Conservation (phyloP, 805 yeast species). For the Lipomyces orientalis region DNA sequence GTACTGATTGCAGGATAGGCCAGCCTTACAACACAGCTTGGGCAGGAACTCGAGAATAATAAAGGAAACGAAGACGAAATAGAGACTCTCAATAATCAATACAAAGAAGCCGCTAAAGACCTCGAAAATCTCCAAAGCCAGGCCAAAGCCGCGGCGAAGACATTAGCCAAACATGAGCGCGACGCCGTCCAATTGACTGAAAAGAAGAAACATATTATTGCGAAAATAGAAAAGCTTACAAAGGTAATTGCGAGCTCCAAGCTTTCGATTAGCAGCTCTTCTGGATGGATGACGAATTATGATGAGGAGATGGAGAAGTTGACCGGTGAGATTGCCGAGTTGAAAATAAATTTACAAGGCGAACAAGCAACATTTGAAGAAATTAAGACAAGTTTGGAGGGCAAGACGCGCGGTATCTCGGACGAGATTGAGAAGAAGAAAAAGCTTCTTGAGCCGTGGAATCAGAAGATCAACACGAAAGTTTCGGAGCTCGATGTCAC, state of each 20-base stretch:
- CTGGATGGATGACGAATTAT: slow-evolving; percentile 54
- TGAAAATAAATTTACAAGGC: slow-evolving; percentile 53
- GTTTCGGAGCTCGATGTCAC: slow-evolving; percentile 69
- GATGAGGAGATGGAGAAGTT: slow-evolving; percentile 53
- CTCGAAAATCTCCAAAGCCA: slow-evolving; percentile 42
- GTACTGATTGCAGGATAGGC: background rate
- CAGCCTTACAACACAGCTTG: slow-evolving; percentile 52
- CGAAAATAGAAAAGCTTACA: slow-evolving; percentile 62
- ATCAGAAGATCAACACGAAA: slow-evolving; percentile 64
- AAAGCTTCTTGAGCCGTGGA: slow-evolving; percentile 81
- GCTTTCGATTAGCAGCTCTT: slow-evolving; percentile 53
- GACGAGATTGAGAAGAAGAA: slow-evolving; percentile 68
- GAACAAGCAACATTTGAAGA: slow-evolving; percentile 67
- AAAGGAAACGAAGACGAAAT: slow-evolving; percentile 51
- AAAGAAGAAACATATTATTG: slow-evolving; percentile 66
- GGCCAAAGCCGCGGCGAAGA: slow-evolving; percentile 42
- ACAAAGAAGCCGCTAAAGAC: slow-evolving; percentile 32
- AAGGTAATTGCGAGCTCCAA: slow-evolving; percentile 59
- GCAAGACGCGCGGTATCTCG: slow-evolving; percentile 73
- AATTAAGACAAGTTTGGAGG: slow-evolving; percentile 69
- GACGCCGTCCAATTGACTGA: slow-evolving; percentile 76
- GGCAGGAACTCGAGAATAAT: slow-evolving; percentile 53
- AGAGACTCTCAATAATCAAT: slow-evolving; percentile 39
- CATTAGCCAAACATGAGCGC: slow-evolving; percentile 53
- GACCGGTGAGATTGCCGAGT: slow-evolving; percentile 52